Conservation (phyloP, 202 grass and related monocot species). For the Panicum virgatum region DNA sequence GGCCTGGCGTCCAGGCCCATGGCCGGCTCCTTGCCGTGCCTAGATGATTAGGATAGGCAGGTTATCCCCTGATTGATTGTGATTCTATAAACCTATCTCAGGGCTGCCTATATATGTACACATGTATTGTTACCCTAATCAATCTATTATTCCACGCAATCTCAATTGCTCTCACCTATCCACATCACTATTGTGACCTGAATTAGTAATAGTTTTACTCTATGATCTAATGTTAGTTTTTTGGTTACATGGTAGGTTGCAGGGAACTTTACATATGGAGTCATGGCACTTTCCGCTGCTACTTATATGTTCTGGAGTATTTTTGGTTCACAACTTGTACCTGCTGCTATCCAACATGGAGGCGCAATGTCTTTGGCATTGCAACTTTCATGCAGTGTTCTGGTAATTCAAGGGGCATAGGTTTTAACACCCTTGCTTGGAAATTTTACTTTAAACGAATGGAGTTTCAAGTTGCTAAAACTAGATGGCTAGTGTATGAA, state of each 20-base stretch:
- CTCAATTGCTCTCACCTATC: background rate
- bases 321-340: slow-evolving; percentile 86
- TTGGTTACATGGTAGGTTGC: slow-evolving; percentile 56
- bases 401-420: slow-evolving; percentile 55
- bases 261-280: slow-evolving; percentile 95
- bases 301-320: slow-evolving; percentile 92
- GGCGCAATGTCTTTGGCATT: slow-evolving; percentile 82
- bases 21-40: too few species aligned
- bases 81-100: too few species aligned
- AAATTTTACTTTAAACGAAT: slow-evolving; percentile 16
- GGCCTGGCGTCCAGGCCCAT: too few species aligned
- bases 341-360: slow-evolving; percentile 73
- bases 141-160: too few species aligned
- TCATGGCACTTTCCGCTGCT: slow-evolving; percentile 94
- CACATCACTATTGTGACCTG: background rate
- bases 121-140: too few species aligned
- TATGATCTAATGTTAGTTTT: slow-evolving; percentile 32
- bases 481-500: too few species aligned
- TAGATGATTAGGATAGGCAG: too few species aligned
- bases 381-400: slow-evolving; percentile 97
- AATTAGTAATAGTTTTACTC: slow-evolving; percentile 13
- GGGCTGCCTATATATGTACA: too few species aligned
- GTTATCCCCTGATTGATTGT: too few species aligned
- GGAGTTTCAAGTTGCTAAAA: slow-evolving; percentile 22
- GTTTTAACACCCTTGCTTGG: too few species aligned